A percentile compares a stretch with the other conserved stretches of the same genome.
Evolutionary conservation across 257 asterid species (phyloP).

Genomic region (Osmanthus fragrans): DNA sequence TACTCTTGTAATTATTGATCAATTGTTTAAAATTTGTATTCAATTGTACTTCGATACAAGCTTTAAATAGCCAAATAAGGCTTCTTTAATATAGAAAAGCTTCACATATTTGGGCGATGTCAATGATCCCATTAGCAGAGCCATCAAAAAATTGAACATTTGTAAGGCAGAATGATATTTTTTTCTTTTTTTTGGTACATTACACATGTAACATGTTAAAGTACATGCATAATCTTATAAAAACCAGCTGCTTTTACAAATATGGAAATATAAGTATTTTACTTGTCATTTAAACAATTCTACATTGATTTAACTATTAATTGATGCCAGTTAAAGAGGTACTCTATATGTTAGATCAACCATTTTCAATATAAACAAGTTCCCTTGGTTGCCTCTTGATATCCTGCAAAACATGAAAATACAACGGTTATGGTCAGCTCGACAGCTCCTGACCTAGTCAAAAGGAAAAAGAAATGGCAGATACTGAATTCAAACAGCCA

Average conservation of each 20-base stretch:
- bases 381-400: conserved; percentile 68
- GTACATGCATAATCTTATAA: neutral
- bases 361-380: conserved; percentile 59
- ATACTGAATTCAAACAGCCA: neutral
- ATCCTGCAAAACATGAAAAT: conserved; percentile 37
- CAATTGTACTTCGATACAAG: neutral
- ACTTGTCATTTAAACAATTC: neutral
- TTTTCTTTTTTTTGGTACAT: no score
- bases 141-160: no score
- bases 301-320: neutral
- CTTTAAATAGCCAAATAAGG: neutral
- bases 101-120: no score
- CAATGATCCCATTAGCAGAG: no score
- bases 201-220: neutral
- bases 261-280: neutral
- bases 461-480: neutral
- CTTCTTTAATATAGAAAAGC: no score
- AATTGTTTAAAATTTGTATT: neutral
- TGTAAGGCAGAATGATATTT: neutral
- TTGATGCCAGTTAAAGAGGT: conserved; percentile 33
- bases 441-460: neutral
- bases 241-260: neutral
- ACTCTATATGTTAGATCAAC: conserved; percentile 64
- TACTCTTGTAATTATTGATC: neutral
- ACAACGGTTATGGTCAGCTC: no score